Evolutionary conservation across 208 protist genomes (phyloP).

Genomic region (Wallacemonas rigidus): DNA sequence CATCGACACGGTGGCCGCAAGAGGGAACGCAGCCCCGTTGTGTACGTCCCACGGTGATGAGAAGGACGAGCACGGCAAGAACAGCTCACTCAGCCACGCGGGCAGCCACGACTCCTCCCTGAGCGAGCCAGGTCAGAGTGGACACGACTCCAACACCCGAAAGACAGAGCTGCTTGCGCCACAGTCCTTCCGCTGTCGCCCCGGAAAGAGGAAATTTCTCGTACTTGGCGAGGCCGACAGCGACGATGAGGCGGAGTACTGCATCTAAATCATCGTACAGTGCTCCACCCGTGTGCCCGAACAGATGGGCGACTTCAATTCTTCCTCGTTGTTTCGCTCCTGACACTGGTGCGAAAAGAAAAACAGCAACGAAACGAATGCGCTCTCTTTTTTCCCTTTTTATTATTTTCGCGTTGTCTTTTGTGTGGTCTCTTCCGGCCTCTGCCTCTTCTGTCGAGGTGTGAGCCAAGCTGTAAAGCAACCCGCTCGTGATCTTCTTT

Average conservation of each 20-base stretch:
- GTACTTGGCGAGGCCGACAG: slow-evolving; percentile 26
- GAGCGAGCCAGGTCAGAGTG: slow-evolving; percentile 4
- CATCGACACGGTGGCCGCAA: no score
- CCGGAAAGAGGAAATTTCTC: slow-evolving; percentile 32
- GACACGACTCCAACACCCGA: neutral
- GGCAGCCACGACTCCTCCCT: slow-evolving; percentile 6
- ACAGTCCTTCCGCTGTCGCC: slow-evolving; percentile 10
- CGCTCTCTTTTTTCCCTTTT: neutral
- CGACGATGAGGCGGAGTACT: slow-evolving; percentile 56
- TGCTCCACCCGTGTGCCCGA: no score
- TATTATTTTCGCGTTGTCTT: neutral
- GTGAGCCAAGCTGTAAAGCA: neutral
- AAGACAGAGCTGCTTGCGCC: slow-evolving; percentile 2
- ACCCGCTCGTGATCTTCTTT: neutral
- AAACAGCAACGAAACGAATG: neutral
- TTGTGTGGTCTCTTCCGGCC: no score
- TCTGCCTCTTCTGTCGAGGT: no score
- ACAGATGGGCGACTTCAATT: neutral
- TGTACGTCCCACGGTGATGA: neutral
- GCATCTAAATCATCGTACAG: slow-evolving; percentile 24
- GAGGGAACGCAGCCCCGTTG: no score
- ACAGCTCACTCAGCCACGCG: neutral
- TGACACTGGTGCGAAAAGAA: neutral
- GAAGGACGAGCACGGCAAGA: neutral
- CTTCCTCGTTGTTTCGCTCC: neutral